Conservation (phyloP, 176 grass and related monocot genomes). For the Guadua angustifolia region DNA sequence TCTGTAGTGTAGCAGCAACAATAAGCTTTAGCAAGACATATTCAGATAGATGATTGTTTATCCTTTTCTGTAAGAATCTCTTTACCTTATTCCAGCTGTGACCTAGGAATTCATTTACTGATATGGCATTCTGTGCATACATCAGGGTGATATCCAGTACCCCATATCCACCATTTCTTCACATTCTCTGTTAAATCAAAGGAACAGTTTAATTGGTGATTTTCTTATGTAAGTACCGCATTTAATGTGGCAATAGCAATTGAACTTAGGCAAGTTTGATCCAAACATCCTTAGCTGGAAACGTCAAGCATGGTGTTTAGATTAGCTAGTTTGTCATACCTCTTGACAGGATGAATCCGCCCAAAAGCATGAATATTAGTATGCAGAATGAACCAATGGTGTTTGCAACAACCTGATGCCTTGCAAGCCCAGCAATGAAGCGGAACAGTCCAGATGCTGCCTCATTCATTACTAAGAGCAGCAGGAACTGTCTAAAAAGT, state of each 20-base stretch:
- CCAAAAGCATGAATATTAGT: conserved; percentile 62
- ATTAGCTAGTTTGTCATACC: conserved; percentile 49
- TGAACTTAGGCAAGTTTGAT: not conserved
- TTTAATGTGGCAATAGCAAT: not conserved
- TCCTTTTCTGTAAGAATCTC: not conserved
- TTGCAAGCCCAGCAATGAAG: conserved; percentile 65
- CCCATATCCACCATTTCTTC: conserved; percentile 90
- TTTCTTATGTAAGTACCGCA: not conserved
- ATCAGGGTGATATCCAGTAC: conserved; percentile 80
- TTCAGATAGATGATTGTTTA: not conserved
- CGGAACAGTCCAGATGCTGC: conserved; percentile 62
- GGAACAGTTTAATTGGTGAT: not conserved
- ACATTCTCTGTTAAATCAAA: conserved; percentile 61
- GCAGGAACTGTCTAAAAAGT: conserved; percentile 67
- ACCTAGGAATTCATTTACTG: conserved; percentile 80
- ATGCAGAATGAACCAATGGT: conserved; percentile 62
- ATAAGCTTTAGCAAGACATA: conserved; percentile 38
- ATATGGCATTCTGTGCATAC: conserved; percentile 76
- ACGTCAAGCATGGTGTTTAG: not conserved
- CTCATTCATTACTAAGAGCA: conserved; percentile 64
- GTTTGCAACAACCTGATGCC: conserved; percentile 71
- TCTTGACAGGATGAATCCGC: conserved; percentile 77
- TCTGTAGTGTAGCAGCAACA: conserved; percentile 32
- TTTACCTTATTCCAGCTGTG: conserved; percentile 72
- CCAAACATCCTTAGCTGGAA: not conserved